Evolutionary conservation across 1,284 basidiomycete genomes (phyloP).

Genomic region (Calocybe gambosa): DNA sequence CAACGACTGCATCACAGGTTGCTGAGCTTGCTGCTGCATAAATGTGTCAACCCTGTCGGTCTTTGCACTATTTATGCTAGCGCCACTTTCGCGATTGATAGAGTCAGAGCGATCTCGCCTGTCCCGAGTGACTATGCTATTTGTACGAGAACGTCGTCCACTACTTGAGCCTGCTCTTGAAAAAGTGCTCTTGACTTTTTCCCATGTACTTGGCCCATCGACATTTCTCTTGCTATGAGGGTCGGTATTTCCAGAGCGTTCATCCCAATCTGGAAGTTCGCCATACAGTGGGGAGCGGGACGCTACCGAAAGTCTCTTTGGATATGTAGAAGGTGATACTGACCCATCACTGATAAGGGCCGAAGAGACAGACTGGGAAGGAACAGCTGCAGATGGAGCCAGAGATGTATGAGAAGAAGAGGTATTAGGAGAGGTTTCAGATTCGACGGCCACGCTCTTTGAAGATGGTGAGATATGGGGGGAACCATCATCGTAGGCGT

Average conservation of each 20-base stretch:
- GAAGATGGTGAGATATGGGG: constrained; percentile 47
- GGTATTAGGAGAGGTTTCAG: constrained; percentile 50
- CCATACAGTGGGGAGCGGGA: constrained; percentile 48
- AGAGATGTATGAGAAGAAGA: constrained; percentile 38
- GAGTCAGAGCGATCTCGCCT: constrained; percentile 63
- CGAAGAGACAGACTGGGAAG: constrained; percentile 35
- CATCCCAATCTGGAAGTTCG: constrained; percentile 57
- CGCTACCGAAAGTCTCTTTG: constrained; percentile 55
- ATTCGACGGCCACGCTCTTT: constrained; percentile 55
- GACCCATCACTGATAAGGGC: constrained; percentile 40
- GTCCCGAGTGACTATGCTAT: constrained; percentile 63
- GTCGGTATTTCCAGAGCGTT: constrained; percentile 36
- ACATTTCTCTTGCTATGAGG: constrained; percentile 49
- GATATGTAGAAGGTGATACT: constrained; percentile 47
- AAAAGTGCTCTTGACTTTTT: constrained; percentile 58
- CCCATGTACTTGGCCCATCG: constrained; percentile 61
- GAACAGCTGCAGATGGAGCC: constrained; percentile 43
- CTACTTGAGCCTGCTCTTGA: constrained; percentile 54
- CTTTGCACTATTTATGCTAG: constrained; percentile 56
- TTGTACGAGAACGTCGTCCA: constrained; percentile 71
- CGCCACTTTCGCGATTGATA: constrained; percentile 68
- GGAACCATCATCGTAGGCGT: constrained; percentile 39
- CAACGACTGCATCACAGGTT: constrained; percentile 50
- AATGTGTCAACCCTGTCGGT: constrained; percentile 45
- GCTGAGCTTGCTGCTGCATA: constrained; percentile 33